A percentile compares a stretch with the other conserved stretches of the same genome.
Evolutionary conservation across 495 filamentous ascomycete species (phyloP).

Genomic region (Penicillium nucicola): DNA sequence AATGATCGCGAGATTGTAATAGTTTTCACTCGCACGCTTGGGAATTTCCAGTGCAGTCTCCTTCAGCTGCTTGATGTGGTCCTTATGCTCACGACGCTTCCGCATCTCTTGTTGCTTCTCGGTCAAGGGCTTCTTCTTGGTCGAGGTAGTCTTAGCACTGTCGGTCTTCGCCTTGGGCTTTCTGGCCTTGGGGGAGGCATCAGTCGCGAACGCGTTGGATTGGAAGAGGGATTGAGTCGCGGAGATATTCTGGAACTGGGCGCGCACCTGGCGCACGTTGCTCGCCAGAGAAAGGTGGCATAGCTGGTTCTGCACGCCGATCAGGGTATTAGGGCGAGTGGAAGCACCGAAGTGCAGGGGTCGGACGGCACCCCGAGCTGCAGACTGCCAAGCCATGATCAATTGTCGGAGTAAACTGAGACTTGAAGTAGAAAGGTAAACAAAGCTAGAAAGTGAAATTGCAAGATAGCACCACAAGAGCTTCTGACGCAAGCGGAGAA

Average conservation of each 20-base stretch:
- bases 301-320: conserved; percentile 26
- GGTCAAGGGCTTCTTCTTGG: conserved; percentile 16
- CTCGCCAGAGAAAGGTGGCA: conserved; percentile 23
- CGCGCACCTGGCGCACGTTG: conserved; percentile 6
- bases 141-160: conserved; percentile 22
- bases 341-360: conserved; percentile 25
- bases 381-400: conserved; percentile 33
- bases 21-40: conserved; percentile 11
- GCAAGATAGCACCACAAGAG: conserved; percentile 7
- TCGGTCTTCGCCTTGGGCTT: conserved; percentile 10
- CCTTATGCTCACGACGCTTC: conserved; percentile 12
- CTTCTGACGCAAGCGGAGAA: conserved; percentile 29
- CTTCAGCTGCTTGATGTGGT: conserved; percentile 30
- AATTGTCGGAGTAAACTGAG: background rate
- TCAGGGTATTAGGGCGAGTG: conserved; percentile 25
- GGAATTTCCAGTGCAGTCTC: conserved; percentile 31
- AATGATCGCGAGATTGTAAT: conserved; percentile 23
- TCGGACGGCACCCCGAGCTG: conserved; percentile 27
- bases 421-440: background rate
- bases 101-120: conserved; percentile 28
- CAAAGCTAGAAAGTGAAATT: conserved; percentile 4
- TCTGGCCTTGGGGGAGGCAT: conserved; percentile 13
- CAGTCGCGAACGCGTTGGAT: conserved; percentile 26
- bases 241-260: conserved; percentile 5
- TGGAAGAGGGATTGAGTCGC: conserved; percentile 12